Evolutionary conservation across 257 asterid species (phyloP).

Genomic region (Buddleja alternifolia): DNA sequence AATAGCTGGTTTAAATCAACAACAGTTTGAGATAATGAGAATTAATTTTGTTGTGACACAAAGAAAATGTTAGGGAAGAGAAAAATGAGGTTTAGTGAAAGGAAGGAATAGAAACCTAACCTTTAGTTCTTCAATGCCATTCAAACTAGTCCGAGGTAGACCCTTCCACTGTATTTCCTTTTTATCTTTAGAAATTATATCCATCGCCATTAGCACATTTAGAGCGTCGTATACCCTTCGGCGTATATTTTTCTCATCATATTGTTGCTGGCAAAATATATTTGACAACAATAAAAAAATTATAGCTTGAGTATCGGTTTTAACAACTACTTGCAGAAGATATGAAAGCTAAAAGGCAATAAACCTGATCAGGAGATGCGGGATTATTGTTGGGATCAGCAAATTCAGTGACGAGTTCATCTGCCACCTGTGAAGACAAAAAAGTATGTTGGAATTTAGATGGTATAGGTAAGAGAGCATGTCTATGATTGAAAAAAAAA

Average conservation of each 20-base stretch:
- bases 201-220: constrained; percentile 94
- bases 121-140: constrained; percentile 82
- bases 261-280: constrained; percentile 65
- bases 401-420: constrained; percentile 91
- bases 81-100: background rate
- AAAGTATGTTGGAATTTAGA: constrained; percentile 22
- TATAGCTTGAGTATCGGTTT: constrained; percentile 1
- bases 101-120: constrained; percentile 27
- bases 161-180: constrained; percentile 94
- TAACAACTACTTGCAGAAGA: constrained; percentile 20
- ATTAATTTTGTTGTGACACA: constrained; percentile 3
- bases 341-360: constrained; percentile 9
- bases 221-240: constrained; percentile 90
- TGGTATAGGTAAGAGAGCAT: constrained; percentile 6
- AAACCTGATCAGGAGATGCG: constrained; percentile 81
- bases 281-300: constrained; percentile 14
- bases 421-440: constrained; percentile 68
- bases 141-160: constrained; percentile 71
- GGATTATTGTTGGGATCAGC: constrained; percentile 51
- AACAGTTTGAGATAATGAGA: background rate
- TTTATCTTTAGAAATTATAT: constrained; percentile 85
- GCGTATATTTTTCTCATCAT: constrained; percentile 85
- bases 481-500: background rate
- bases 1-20: constrained; percentile 20
- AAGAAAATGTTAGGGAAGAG: background rate